phyloP scores from a whole-genome alignment of 169 alveolate species.

The Prorocentrum cordatum region DNA sequence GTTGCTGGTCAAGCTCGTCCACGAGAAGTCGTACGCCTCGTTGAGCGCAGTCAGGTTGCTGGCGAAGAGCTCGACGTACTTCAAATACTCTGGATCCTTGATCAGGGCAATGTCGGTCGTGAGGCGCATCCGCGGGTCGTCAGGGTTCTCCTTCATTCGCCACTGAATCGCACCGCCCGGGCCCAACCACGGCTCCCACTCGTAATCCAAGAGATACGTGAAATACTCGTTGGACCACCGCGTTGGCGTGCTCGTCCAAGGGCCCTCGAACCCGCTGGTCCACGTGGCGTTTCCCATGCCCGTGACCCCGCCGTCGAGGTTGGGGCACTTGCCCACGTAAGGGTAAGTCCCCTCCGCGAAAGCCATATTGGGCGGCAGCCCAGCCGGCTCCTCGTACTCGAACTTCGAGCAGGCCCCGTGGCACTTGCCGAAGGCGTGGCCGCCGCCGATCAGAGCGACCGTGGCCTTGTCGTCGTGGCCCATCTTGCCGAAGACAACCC shows the following conservation, averaged over 20 bases:
- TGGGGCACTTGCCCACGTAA: slow-evolving; percentile 17
- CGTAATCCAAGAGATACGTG: slow-evolving; percentile 16
- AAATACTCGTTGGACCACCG: slow-evolving; percentile 30
- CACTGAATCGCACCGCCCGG: not conserved
- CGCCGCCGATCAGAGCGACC: slow-evolving; percentile 68
- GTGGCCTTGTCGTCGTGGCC: slow-evolving; percentile 28
- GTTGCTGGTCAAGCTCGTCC: too few species aligned
- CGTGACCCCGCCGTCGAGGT: slow-evolving; percentile 9
- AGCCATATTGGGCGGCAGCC: slow-evolving; percentile 32
- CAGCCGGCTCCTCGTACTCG: not conserved
- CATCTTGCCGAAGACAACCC: not conserved
- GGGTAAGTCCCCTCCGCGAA: not conserved
- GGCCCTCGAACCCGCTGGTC: slow-evolving; percentile 40
- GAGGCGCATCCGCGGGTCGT: slow-evolving; percentile 23
- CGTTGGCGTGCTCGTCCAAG: slow-evolving; percentile 28
- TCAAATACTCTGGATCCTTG: too few species aligned
- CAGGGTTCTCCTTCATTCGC: not conserved
- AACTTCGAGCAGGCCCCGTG: slow-evolving; percentile 60
- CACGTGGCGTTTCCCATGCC: slow-evolving; percentile 11
- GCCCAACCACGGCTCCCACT: slow-evolving; percentile 30
- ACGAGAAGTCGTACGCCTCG: too few species aligned
- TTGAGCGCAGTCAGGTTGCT: too few species aligned
- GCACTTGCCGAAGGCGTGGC: slow-evolving; percentile 60
- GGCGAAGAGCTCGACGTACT: too few species aligned
- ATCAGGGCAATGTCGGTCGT: slow-evolving; percentile 13